phyloP scores from a whole-genome alignment of 2,329 filamentous ascomycete species.

The Xylariomycetidae sp. region DNA sequence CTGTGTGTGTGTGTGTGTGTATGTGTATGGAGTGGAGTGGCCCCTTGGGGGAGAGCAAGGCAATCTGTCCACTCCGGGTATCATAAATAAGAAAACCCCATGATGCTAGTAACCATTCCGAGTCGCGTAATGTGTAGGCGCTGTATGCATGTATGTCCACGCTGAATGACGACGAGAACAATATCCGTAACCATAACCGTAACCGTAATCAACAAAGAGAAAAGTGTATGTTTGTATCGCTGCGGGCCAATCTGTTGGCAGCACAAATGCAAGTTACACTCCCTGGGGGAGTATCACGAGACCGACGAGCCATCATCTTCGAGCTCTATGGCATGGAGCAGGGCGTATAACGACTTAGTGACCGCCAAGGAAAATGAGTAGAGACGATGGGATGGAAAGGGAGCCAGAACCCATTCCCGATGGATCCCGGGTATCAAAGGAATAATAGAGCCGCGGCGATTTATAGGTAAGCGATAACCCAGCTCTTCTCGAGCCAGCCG shows the following conservation, averaged over 20 bases:
- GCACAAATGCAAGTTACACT: neutral
- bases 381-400: neutral
- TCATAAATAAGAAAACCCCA: too few relatives aligned
- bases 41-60: conserved; percentile 16
- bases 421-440: conserved; percentile 8
- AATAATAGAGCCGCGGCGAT: neutral
- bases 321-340: neutral
- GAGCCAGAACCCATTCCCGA: conserved; percentile 16
- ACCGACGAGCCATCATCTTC: too few relatives aligned
- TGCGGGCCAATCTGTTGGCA: neutral
- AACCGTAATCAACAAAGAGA: too few relatives aligned
- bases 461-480: conserved; percentile 35
- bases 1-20: too few relatives aligned
- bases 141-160: too few relatives aligned
- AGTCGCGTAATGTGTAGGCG: too few relatives aligned
- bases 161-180: too few relatives aligned
- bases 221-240: too few relatives aligned
- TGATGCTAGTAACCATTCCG: too few relatives aligned
- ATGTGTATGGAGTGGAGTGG: conserved; percentile 29
- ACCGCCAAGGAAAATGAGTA: neutral
- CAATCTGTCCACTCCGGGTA: too few relatives aligned
- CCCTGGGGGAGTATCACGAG: too few relatives aligned
- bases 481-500: conserved; percentile 66
- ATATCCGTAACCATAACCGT: too few relatives aligned
- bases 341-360: neutral